Conservation (phyloP, 495 filamentous ascomycete genomes). For the Podospora tetraspora region DNA sequence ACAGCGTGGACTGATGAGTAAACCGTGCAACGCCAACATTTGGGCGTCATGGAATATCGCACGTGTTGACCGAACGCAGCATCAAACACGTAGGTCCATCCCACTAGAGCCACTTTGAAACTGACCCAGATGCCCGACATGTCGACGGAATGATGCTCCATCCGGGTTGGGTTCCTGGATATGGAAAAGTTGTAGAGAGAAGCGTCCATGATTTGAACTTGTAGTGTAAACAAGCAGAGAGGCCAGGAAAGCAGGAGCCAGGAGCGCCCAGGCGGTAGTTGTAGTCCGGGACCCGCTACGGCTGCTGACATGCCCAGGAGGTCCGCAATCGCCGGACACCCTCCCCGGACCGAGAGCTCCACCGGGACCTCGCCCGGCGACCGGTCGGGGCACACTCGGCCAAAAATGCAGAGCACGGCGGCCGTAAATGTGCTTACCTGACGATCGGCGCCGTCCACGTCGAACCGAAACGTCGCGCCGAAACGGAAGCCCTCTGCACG, state of each 20-base stretch:
- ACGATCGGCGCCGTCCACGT: constrained; percentile 7
- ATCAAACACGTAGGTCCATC: not conserved
- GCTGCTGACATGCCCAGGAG: not conserved
- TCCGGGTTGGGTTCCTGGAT: not conserved
- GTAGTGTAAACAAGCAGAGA: not conserved
- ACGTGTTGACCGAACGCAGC: not conserved
- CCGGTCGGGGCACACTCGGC: not conserved
- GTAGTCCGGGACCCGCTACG: not conserved
- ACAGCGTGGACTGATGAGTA: not conserved
- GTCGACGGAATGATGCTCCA: not conserved
- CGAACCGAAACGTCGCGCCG: not conserved
- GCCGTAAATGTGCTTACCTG: not conserved
- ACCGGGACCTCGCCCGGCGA: not conserved
- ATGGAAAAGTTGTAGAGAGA: not conserved
- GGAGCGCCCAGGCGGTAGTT: not conserved
- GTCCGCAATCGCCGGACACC: not conserved
- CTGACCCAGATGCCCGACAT: not conserved
- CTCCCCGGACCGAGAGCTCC: not conserved
- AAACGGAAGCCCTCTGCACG: not conserved
- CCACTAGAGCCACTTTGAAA: not conserved
- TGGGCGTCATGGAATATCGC: not conserved
- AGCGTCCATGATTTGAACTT: not conserved
- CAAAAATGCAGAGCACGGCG: not conserved
- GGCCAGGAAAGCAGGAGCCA: not conserved
- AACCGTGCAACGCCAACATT: not conserved